These are phyloP conservation scores for Salisapilia sapeloensis DNA, from an alignment of 352 stramenopile genomes.

Conservation along the genomic window DNA sequence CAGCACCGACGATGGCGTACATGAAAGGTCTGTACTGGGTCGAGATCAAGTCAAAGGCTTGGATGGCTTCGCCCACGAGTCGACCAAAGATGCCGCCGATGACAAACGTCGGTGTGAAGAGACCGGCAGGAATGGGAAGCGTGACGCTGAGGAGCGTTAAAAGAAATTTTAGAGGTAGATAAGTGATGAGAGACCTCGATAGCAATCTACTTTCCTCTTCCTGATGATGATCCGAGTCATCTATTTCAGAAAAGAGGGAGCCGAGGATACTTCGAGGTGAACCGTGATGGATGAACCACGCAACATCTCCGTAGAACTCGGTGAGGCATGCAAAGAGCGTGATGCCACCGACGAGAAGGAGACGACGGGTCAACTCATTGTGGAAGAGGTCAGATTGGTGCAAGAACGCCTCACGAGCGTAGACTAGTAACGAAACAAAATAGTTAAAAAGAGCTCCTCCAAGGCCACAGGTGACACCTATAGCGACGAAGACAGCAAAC, in stretches of 20 bases:
- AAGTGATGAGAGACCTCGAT: constrained; percentile 63
- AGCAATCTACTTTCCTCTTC: constrained; percentile 27
- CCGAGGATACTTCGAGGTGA: constrained; percentile 43
- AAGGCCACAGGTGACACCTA: constrained; percentile 50
- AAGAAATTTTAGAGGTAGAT: constrained; percentile 59
- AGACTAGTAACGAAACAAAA: constrained; percentile 44
- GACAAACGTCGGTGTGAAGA: constrained; percentile 77
- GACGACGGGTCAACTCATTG: constrained; percentile 35
- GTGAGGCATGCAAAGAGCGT: constrained; percentile 48
- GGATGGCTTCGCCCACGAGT: constrained; percentile 59
- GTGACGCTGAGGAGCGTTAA: constrained; percentile 63
- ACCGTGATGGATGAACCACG: constrained; percentile 64
- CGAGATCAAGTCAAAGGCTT: constrained; percentile 27
- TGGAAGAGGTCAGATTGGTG: constrained; percentile 7
- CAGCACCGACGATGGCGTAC: constrained; percentile 86
- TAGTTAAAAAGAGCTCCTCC: constrained; percentile 56
- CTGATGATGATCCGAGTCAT: constrained; percentile 20
- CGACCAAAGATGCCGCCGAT: constrained; percentile 72
- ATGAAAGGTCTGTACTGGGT: constrained; percentile 81
- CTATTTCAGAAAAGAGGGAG: constrained; percentile 45
- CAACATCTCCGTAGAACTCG: constrained; percentile 65
- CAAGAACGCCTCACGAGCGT: constrained; percentile 29
- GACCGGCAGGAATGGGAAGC: constrained; percentile 48
- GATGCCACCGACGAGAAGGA: constrained; percentile 34
- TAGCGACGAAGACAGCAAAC: constrained; percentile 35